Base-by-base conservation (phyloP, 306 rosid species). In the Mucuna pruriens region DNA sequence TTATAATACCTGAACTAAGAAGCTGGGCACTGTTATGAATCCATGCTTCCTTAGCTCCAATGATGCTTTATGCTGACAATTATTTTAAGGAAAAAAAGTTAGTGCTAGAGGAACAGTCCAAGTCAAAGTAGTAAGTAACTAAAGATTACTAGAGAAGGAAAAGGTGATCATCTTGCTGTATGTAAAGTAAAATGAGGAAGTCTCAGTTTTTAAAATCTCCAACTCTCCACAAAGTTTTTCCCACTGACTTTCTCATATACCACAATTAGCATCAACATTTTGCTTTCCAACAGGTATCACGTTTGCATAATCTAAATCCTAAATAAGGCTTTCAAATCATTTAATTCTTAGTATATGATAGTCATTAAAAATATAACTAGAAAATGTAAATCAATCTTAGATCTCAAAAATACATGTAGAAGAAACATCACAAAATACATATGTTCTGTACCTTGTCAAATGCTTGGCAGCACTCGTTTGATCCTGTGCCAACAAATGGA, bases 401-500 rank as follows among this genome's bases (percentile, higher is more conserved):
- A 58, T 73, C 63, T 60, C 8, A 78, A 67, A 73, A 62, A 80
- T 11, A 31, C 23, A 67, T 61, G 42, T 66, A 29, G 58, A 64
- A 62, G 1, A 25, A 72, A 39, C 66, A n/a, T 23, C 31, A 58
- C 55, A 66, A 63, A 77, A 77, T 52, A 46, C 4, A 10, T 12
- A 73, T 55, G 33, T 75, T 64, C 60, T 84, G 36, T 87, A 95
- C 99, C 92, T 95, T 92, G 86, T 95, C 97, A 80, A 95, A 95
- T 69, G 99, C 97, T 83, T 87, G 94, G 58, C 76, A 63, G 84
- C 95, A 92, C 69, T 91, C 95, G 67, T 64, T 91, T 80, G 99
- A 93, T 86, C 97, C 89, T 1, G 99, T 95, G 76, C 99, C 97
- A 82, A 95, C 95, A 90, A 90, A 95, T 70, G 97, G 99, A 85